A percentile compares a stretch with the other conserved stretches of the same genome.
Conservation (phyloP, 202 grass and related monocot genomes). For the Cymbopogon flexuosus region DNA sequence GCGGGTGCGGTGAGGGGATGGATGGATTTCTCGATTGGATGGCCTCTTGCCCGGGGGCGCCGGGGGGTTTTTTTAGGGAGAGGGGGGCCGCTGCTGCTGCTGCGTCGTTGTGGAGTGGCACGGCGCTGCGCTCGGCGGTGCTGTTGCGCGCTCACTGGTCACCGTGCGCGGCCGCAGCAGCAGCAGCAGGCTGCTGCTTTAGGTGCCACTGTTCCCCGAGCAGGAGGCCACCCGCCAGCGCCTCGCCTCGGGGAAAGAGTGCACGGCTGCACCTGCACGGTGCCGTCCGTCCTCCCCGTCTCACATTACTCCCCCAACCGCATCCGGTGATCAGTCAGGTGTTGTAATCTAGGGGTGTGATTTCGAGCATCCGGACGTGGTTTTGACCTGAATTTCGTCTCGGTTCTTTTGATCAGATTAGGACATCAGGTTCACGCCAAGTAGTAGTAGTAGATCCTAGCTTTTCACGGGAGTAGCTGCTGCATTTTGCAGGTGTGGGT, state of each 20-base stretch:
- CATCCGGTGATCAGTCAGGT: not conserved
- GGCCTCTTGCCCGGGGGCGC: constrained; percentile 19
- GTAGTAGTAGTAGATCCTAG: not conserved
- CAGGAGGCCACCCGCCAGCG: constrained; percentile 37
- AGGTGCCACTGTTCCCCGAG: constrained; percentile 41
- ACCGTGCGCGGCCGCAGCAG: constrained; percentile 15
- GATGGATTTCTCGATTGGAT: constrained; percentile 6
- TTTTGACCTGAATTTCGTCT: not conserved
- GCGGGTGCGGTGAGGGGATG: not conserved
- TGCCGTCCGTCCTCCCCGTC: not conserved
- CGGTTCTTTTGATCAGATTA: not conserved
- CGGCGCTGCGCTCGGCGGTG: not conserved
- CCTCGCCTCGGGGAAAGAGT: constrained; percentile 28
- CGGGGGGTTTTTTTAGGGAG: not conserved
- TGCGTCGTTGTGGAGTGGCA: not conserved
- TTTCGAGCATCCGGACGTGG: not conserved
- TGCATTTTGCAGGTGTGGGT: constrained; percentile 2
- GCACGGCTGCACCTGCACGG: not conserved
- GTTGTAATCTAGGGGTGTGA: not conserved
- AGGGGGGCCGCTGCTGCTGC: not conserved
- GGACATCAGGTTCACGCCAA: not conserved
- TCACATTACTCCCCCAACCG: not conserved
- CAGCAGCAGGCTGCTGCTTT: constrained; percentile 30
- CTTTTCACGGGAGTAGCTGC: not conserved
- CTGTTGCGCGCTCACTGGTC: constrained; percentile 31